Conservation (phyloP, 345 rosid genomes). For the Eucalyptus camaldulensis region DNA sequence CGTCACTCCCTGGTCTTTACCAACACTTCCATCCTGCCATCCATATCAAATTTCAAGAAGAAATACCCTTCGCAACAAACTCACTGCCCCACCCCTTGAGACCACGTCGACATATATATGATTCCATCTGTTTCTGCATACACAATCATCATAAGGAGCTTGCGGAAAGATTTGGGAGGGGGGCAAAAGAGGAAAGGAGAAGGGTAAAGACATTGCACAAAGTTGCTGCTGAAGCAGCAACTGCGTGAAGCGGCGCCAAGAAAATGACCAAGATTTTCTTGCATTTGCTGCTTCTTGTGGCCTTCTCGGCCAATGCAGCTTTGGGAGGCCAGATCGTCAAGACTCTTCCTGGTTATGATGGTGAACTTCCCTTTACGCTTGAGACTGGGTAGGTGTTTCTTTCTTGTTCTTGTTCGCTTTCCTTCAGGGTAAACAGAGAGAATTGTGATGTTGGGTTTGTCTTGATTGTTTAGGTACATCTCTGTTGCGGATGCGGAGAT, state of each 20-base stretch:
- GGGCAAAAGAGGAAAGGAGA: neutral
- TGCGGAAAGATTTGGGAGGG: neutral
- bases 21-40: neutral
- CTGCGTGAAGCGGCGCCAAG: neutral
- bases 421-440: neutral
- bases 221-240: neutral
- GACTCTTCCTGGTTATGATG: constrained; percentile 15
- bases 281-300: neutral
- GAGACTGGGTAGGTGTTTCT: constrained; percentile 18
- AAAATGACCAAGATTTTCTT: neutral
- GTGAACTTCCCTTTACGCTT: constrained; percentile 20
- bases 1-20: neutral
- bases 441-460: neutral
- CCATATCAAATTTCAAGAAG: neutral
- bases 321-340: constrained; percentile 2
- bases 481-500: constrained; percentile 4
- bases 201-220: neutral
- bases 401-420: neutral
- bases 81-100: neutral
- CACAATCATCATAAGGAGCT: neutral
- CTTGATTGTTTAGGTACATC: constrained; percentile 4
- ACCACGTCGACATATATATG: neutral
- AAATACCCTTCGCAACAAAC: neutral
- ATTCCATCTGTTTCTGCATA: neutral
- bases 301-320: neutral